Evolutionary conservation across 306 rosid genomes (phyloP), one percentile per base, ranked within the genome.

Genomic region (Prunus mongolica): DNA sequence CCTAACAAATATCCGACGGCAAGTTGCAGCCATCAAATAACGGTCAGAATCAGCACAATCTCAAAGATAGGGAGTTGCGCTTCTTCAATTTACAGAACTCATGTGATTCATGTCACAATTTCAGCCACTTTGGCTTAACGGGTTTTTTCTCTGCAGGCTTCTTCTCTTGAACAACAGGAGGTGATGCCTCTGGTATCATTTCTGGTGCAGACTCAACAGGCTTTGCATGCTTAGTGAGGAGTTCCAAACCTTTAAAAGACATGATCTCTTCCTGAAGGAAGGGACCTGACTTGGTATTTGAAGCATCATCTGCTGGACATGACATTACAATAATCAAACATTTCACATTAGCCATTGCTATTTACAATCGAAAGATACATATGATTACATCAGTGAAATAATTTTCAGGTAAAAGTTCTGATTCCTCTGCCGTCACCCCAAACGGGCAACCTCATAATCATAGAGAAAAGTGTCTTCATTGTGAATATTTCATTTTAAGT

Each of bases 51-150:
- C 61, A 50, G 12, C 27, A 15, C 30, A 28, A 50, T 69, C 58
- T 25, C 46, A 69, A 8, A 50, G 46, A 25, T 27, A 27, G 25
- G 73, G 5, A 46, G 45, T 46, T 8, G 72, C 24, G 15, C 14
- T 16, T 16, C 44, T 16, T 13, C 45, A 27, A 47, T 47, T 27
- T 13, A 27, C 45, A 15, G 58, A 47, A 27, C 41, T 68, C 58
- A 68, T 15, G 20, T 7, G 24, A 24, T 47, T 34, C 79, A 34
- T 24, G 65, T 91, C 87, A 91, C 91, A 89, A 67, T 84, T 84
- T 90, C 75, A 93, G 86, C 98, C 98, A 88, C 85, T 89, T 93
- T 4, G 98, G 98, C 79, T 91, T 93, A 50, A 82, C 86, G 55
- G 84, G 27, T 80, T 89, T 89, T 60, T 89, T 93, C 50, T 80